Evolutionary conservation across 257 asterid species (phyloP), one percentile per base, ranked within the genome.

Genomic region (Rehmannia glutinosa): DNA sequence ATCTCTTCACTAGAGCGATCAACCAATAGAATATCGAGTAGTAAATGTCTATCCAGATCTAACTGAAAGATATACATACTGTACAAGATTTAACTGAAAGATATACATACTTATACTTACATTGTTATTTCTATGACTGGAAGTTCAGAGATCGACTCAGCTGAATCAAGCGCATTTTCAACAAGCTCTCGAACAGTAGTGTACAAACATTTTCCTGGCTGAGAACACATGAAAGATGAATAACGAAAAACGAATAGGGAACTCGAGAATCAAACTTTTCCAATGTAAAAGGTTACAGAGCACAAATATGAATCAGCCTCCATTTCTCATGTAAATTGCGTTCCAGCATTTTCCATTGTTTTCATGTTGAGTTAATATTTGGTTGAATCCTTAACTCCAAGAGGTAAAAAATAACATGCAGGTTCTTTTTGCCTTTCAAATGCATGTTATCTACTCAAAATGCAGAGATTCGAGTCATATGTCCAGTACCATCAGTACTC

Each of bases 121-220:
- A 91, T 86, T 64, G 89, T 83, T 66, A 91, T 84, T 75, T 91
- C 95, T 72, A 91, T 74, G 50, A 84, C 28, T 0, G 96, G 97
- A 78, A 91, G 95, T 74, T 91, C 89, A 4, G 91, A 77, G 66
- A 91, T 85, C 35, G 97, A 82, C 78, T 91, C 97, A 15, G 97
- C 93, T 65, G 97, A 91, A 77, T 91, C 97, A 67, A 91, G 97
- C 7, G 96, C 90, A 88, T 91, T 91, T 74, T 91, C 97, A 68
- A 91, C 96, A 68, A 91, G 96, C 82, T 91, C 96, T 70, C 97
- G 75, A 53, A 91, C 96, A 49, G 97, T 91, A 66, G 97, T 91
- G 75, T 91, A 91, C 67, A 91, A 76, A 67, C 83, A 75, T 75
- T 91, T 91, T 67, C 97, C 97, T 19, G 97, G 97, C 97, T 88